These are phyloP conservation scores for Yarrowia bubula DNA, from an alignment of 805 yeast genomes.

Conservation along the genomic window DNA sequence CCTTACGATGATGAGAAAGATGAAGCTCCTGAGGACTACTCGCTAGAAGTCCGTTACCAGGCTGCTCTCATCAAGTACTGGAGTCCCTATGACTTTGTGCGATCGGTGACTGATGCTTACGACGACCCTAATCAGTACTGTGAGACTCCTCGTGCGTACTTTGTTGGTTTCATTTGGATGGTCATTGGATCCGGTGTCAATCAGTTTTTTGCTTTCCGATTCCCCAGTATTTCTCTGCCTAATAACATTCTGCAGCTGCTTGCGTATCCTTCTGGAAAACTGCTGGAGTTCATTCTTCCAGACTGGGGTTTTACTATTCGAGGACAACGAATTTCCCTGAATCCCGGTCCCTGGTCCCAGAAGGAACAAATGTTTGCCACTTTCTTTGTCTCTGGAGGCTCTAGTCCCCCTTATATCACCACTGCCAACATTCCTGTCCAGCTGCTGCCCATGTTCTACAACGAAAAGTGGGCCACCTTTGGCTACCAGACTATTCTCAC, in stretches of 20 bases:
- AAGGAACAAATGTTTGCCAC: constrained; percentile 65
- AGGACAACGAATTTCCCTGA: constrained; percentile 36
- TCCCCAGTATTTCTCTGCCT: constrained; percentile 50
- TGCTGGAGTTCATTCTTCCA: constrained; percentile 30
- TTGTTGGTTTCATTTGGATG: constrained; percentile 39
- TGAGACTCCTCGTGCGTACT: constrained; percentile 48
- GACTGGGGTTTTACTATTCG: constrained; percentile 36
- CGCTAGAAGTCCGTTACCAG: background rate
- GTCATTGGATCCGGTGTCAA: constrained; percentile 33
- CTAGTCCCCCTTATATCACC: constrained; percentile 37
- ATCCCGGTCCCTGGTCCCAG: constrained; percentile 58
- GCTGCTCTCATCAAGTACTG: background rate
- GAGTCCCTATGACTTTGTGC: constrained; percentile 61
- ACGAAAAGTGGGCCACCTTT: constrained; percentile 28
- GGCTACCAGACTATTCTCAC: constrained; percentile 48
- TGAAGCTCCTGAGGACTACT: constrained; percentile 2
- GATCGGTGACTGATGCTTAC: constrained; percentile 55
- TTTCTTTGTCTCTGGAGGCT: constrained; percentile 39
- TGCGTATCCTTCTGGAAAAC: constrained; percentile 55
- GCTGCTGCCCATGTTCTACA: constrained; percentile 24
- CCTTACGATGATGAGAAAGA: constrained; percentile 1
- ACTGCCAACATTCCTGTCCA: constrained; percentile 23
- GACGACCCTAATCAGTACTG: constrained; percentile 49
- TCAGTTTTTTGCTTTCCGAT: constrained; percentile 50
- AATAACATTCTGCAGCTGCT: constrained; percentile 54